phyloP scores from a whole-genome alignment of 2,329 filamentous ascomycete genomes.

The Westerdykella aurantiaca region DNA sequence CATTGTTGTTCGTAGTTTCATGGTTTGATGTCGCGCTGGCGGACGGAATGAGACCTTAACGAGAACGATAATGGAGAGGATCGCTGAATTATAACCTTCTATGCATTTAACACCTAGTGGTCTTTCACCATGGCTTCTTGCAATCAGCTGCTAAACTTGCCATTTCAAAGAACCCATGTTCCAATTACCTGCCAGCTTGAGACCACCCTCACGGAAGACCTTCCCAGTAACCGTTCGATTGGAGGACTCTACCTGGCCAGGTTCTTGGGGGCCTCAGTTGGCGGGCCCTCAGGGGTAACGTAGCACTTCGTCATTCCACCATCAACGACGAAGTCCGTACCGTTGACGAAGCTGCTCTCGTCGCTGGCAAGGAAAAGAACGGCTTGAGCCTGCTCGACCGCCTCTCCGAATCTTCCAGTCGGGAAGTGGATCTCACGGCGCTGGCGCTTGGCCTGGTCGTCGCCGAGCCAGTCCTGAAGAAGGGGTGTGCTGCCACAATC shows the following conservation, averaged over 20 bases:
- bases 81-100: no score
- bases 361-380: constrained; percentile 84
- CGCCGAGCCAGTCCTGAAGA: constrained; percentile 88
- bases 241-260: constrained; percentile 27
- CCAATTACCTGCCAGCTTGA: no score
- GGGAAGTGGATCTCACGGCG: constrained; percentile 88
- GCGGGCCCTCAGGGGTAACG: constrained; percentile 56
- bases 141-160: no score
- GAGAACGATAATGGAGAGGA: no score
- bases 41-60: no score
- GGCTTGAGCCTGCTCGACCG: constrained; percentile 87
- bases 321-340: constrained; percentile 88
- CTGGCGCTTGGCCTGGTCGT: constrained; percentile 73
- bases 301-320: constrained; percentile 94
- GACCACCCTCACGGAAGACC: no score
- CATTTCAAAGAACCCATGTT: no score
- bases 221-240: background rate
- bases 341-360: constrained; percentile 85
- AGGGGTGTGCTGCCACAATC: constrained; percentile 60
- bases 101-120: no score
- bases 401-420: constrained; percentile 80
- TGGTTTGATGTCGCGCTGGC: no score
- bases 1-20: no score
- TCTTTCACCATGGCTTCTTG: no score
- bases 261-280: constrained; percentile 51